Evolutionary conservation across 2,329 filamentous ascomycete species (phyloP), one percentile per base, ranked within the genome.

Genomic region (Microsporum ferrugineum): DNA sequence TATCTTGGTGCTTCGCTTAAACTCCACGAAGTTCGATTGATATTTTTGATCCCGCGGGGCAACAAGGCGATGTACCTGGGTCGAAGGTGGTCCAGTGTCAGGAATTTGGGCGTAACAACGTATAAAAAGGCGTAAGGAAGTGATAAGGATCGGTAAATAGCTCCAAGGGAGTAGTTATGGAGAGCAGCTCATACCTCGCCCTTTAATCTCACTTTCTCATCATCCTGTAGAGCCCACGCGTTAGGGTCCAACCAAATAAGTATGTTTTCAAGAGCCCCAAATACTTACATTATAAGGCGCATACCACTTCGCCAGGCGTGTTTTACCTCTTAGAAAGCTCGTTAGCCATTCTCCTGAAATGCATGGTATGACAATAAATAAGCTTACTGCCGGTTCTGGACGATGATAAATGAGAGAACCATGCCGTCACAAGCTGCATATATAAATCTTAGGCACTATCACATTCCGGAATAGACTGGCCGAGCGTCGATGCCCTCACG

Each of bases 1-100:
- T 69, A 99, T 88, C 79, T 96, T 97, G 73, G 92, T 91, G 64
- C 75, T 77, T 57, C 74, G 71, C 53, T 77, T 75, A 68, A 86
- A 86, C 69, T 99, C 94, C 81, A 99, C 94, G 71, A 99, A 99
- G 79, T 99, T 99, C 78, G 91, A 96, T 75, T 99, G 94, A 80
- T 99, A 96, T 74, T 99, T 99, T 74, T 99, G 94, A 77, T 99
- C 94, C 72, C 94, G 89, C 5, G 94, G 94, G 0, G 94, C 94
- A 64, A 99, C 92, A 68, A 99, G 90, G 65, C 94, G 91, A 81
- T 99, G 94, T 69, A 97, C 89, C 87, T 91, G 68, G 57, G 31
- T 10, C 12, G 45, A 1, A 14, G 2, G 12, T 12, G 23, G 31
- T 27, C 6, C 38, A 51, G 29, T 38, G 31, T 31, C 34, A 38